Evolutionary conservation across 192 early-diverging fungal species (phyloP), one percentile per base, ranked within the genome.

Genomic region (Martensiomyces pterosporus): DNA sequence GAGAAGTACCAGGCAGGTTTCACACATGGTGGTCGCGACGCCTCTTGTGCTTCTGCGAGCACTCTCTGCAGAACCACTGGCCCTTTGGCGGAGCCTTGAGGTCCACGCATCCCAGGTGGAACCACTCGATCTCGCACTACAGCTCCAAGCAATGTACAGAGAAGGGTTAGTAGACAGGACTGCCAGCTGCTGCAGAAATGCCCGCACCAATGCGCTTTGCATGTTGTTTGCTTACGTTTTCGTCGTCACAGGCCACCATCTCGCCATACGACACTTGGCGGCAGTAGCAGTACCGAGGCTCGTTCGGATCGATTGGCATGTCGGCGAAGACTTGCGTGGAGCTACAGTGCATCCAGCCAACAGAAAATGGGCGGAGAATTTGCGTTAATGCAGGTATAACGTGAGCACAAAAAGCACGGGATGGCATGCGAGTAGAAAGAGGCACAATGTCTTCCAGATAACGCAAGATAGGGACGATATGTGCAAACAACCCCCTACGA

Each of bases 71-170:
- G 74, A 85, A 99, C 96, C 96, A 99, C 60, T 86, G 87, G 13
- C 94, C 96, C 54, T 93, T 90, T 12, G 90, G 90, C 26, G 83
- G 90, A 13, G 79, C 82, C 24, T 81, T 87, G 23, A 99, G 79
- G 18, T 88, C 89, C 12, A 94, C 96, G 52, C 96, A 99, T 0
- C 78, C 82, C 49, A 91, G 79, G 74, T 99, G 96, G 79, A 99
- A 99, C 96, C 96, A 99, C 75, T 99, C 94, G 51, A 91, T 85
- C 38, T 87, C 85, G 64, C 96, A 98, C n/a, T n/a, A n/a, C n/a
- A n/a, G n/a, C 34, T 36, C 10, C 10, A 36, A 12, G n/a, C 10
- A 36, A 36, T 36, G 10, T 56, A 60, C 16, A 4, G 22, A 48
- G n/a, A n/a, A n/a, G 36, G 38, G 35, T 36, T 18, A 10, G 10